Percentiles rank a stretch among this genome's conserved stretches.
Evolutionary conservation across 2,329 filamentous ascomycete species (phyloP).

Genomic region (Talaromyces sp.): DNA sequence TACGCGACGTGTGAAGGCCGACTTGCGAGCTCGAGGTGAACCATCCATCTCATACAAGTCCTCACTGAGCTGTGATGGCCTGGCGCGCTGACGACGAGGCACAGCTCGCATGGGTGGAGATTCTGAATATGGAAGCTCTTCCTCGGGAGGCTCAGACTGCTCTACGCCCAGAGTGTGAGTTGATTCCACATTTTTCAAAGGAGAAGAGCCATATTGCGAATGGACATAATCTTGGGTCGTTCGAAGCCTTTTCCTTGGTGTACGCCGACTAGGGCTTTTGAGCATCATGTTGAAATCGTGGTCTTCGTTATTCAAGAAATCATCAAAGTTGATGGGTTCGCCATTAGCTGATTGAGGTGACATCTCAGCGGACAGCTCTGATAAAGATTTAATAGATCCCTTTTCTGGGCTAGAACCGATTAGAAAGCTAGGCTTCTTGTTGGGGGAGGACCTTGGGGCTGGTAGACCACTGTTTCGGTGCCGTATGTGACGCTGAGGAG

Average conservation of each 20-base stretch:
- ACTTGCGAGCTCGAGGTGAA: conserved; percentile 31
- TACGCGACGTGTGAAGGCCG: background rate
- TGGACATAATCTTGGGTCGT: conserved; percentile 16
- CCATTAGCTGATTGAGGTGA: conserved; percentile 39
- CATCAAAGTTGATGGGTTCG: conserved; percentile 36
- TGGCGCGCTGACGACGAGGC: conserved; percentile 26
- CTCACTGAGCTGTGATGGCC: conserved; percentile 27
- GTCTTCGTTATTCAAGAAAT: conserved; percentile 43
- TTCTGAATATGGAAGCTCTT: conserved; percentile 22
- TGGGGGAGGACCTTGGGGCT: background rate
- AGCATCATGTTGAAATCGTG: conserved; percentile 27
- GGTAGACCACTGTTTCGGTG: conserved; percentile 15
- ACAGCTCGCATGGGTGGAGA: conserved; percentile 22
- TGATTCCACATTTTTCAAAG: conserved; percentile 26
- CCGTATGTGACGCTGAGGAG: conserved; percentile 29
- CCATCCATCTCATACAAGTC: conserved; percentile 40
- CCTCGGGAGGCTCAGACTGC: conserved; percentile 21
- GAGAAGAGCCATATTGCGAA: conserved; percentile 3
- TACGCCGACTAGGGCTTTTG: conserved; percentile 34
- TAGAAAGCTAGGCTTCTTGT: background rate
- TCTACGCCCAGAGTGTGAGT: conserved; percentile 22
- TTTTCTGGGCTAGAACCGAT: conserved; percentile 42
- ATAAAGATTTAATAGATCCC: conserved; percentile 38
- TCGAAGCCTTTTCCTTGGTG: conserved; percentile 39
- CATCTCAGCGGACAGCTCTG: conserved; percentile 44